These are phyloP conservation scores for Sungouiozyma intestinalis DNA, from an alignment of 805 yeast species.

Conservation along the genomic window DNA sequence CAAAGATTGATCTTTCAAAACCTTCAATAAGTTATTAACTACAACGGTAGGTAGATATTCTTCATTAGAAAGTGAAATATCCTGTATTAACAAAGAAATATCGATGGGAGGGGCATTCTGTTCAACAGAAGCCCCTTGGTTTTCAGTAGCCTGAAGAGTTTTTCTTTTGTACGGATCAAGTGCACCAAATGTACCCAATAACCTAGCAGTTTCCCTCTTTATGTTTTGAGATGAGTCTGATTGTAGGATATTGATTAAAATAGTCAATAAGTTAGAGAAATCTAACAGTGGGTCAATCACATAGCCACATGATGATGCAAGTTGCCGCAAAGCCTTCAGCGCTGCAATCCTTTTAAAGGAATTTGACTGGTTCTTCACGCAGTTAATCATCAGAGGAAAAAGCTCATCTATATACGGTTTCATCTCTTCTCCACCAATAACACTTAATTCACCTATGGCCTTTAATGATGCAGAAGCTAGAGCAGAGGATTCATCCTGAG, in stretches of 20 bases:
- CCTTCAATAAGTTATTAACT: conserved; percentile 67
- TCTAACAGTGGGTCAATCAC: conserved; percentile 86
- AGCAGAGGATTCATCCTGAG: conserved; percentile 56
- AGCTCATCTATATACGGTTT: conserved; percentile 55
- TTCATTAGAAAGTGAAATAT: conserved; percentile 81
- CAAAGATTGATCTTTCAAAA: conserved; percentile 73
- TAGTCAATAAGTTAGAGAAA: conserved; percentile 74
- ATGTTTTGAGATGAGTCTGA: conserved; percentile 65
- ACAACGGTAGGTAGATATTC: conserved; percentile 94
- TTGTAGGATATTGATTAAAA: conserved; percentile 66
- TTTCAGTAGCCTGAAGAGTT: conserved; percentile 67
- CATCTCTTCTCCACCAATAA: conserved; percentile 80
- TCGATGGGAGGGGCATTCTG: conserved; percentile 84
- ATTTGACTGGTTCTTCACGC: conserved; percentile 83
- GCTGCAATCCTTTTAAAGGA: conserved; percentile 80
- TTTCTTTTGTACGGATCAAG: conserved; percentile 88
- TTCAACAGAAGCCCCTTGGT: conserved; percentile 38
- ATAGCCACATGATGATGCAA: conserved; percentile 82
- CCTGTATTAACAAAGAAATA: conserved; percentile 78
- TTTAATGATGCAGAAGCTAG: conserved; percentile 76
- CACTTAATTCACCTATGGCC: conserved; percentile 78
- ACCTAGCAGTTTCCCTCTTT: conserved; percentile 75
- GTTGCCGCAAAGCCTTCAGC: conserved; percentile 69
- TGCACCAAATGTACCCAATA: conserved; percentile 87
- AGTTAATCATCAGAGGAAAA: conserved; percentile 78